Base-by-base conservation (phyloP, 2,329 filamentous ascomycete genomes). In the Calonectria multiphialidica region DNA sequence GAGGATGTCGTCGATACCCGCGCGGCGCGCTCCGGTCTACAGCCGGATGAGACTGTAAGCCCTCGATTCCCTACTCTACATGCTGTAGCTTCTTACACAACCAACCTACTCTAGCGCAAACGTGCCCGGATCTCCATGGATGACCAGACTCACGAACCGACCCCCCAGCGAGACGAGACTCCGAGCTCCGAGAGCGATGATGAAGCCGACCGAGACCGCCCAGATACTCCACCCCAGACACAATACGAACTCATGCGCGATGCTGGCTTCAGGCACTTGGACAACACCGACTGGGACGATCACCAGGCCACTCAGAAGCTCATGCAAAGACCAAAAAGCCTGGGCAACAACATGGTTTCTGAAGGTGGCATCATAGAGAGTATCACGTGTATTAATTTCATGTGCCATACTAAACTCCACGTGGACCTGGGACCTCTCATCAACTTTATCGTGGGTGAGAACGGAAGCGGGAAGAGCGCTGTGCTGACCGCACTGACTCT, bases 381-480 rank as follows among this genome's bases (percentile, higher is more conserved):
- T 74, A 93, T 98, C 68, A 93, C 92, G 44, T 97, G 95, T 82
- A 90, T 92, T 78, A 98, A 98, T 82, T 98, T 98, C 84, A 98
- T 98, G 97, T 98, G 96, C 80, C 97, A 99, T 82, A 88, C 92
- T 53, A 92, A 93, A 68, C 89, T 98, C 21, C 91, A 93, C 50
- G 94, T 98, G 72, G 90, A 93, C 69, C 88, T 99, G n/a, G 97
- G 97, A 0, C 97, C 97, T 0, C 87, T 98, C 44, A 97, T 99
- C 83, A 99, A 99, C 84, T 99, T 99, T 84, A 96, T 99, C 73
- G 96, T 98, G 68, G 97, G 97, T 18, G 95, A 98, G 83, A 99
- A 99, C 81, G 97, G 97, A 37, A 98, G 96, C 81, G 97, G 97
- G 42, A 99, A 99, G 86, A 99, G 97, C 82, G 97, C 97, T 3